Evolutionary conservation across 225 moss, liverwort and hornwort species (phyloP), one percentile per base, ranked within the genome.

Genomic region (Physcomitrellopsis africana): DNA sequence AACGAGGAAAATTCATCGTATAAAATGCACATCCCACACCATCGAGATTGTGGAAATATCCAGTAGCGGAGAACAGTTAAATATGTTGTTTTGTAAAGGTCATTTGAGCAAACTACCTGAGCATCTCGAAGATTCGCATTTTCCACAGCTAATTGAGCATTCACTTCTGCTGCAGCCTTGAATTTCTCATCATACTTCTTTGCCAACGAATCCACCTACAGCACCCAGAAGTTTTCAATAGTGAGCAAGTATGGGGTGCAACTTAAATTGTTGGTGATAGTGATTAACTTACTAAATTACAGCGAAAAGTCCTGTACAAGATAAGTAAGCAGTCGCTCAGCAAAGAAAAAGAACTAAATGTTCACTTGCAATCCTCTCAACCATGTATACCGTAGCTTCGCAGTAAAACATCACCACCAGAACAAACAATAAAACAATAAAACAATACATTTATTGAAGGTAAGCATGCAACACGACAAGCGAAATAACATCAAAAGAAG

Each of bases 161-260:
- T 95, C 49, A 88, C 89, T 86, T 95, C 95, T 72, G 93, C 92
- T 69, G 92, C 90, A 74, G 87, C 82, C 84, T 99, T 99, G 81
- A 95, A 99, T 69, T 95, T 95, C 83, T 93, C 95, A 79, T 99
- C 99, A 42, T 94, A 99, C 70, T 92, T 99, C 73, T 99, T 99
- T 60, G 95, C 93, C 63, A 99, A 68, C 5, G 89, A 86, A 29
- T 93, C 95, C 88, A 94, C 92, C 96, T 96, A 72, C 65, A 81
- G 7, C 32, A 37, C 54, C 62, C 22, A 76, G 48, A 79, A 76
- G 19, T 26, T 52, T 15, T 54, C 46, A 81, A 7, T 56, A 61
- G 61, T 27, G 46, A 65, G 69, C 46, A 59, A 57, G 46, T 47
- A 60, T 49, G n/a, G 44, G 46, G 68, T 37, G 58, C 52, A 72